Evolutionary conservation across 176 grass and related monocot species (phyloP).

Genomic region (Poa pratensis): DNA sequence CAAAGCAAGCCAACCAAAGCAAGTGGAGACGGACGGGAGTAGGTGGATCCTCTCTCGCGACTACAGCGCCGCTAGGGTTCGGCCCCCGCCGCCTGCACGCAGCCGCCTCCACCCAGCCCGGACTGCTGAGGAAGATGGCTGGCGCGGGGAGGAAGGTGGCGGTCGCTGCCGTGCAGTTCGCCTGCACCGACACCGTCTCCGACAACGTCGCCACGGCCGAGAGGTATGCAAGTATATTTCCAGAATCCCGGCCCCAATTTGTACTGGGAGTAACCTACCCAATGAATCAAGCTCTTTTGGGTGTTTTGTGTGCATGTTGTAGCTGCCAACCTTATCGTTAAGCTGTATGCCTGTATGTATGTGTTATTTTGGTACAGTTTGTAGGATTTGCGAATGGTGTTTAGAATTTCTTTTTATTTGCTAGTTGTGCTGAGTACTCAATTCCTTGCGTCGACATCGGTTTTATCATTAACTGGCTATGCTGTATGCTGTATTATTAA

Average conservation of each 20-base stretch:
- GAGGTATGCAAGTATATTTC: conserved; percentile 45
- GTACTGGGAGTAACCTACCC: too few relatives aligned
- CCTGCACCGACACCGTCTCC: conserved; percentile 73
- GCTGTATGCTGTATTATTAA: neutral
- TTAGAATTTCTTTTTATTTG: neutral
- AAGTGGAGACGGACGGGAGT: too few relatives aligned
- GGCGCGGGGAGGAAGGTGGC: conserved; percentile 66
- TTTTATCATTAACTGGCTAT: neutral
- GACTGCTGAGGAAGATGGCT: conserved; percentile 50
- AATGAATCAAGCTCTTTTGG: neutral
- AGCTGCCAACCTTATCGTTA: neutral
- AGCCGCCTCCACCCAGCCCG: too few relatives aligned
- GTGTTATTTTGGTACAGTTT: neutral
- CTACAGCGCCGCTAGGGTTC: too few relatives aligned
- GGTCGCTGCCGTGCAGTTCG: conserved; percentile 94
- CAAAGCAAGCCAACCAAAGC: too few relatives aligned
- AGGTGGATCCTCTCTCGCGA: too few relatives aligned
- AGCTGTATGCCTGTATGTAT: neutral
- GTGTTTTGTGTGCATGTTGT: too few relatives aligned
- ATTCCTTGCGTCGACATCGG: neutral
- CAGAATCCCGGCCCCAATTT: neutral
- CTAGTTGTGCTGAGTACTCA: neutral
- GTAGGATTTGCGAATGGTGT: neutral
- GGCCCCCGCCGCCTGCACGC: too few relatives aligned
- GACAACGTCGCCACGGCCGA: conserved; percentile 85